These are phyloP conservation scores for Colletotrichum simmondsii DNA, from an alignment of 2,329 filamentous ascomycete species.

Conservation along the genomic window DNA sequence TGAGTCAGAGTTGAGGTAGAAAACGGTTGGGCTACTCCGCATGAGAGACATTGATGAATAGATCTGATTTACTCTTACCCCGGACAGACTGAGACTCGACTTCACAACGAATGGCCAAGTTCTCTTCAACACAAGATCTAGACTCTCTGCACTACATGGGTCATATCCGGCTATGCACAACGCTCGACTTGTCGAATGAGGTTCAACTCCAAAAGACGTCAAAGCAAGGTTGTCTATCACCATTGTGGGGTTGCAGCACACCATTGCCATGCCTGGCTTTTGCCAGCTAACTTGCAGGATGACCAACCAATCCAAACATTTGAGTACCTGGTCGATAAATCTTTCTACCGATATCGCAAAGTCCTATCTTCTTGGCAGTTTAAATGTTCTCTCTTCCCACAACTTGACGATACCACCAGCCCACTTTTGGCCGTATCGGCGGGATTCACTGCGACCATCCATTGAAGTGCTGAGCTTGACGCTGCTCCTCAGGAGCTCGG, in stretches of 20 bases:
- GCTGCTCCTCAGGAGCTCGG: background rate
- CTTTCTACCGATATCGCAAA: background rate
- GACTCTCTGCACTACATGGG: background rate
- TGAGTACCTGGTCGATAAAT: too few relatives aligned
- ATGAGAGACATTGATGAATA: background rate
- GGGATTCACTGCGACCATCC: background rate
- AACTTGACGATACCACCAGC: background rate
- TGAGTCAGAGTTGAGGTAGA: background rate
- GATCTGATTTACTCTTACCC: background rate
- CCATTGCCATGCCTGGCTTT: background rate
- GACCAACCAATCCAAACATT: background rate
- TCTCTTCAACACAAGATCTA: background rate
- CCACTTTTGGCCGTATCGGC: background rate
- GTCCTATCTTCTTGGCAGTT: too few relatives aligned
- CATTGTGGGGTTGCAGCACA: constrained; percentile 1
- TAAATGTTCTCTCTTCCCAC: background rate
- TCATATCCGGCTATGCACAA: too few relatives aligned
- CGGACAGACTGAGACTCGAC: background rate
- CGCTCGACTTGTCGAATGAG: background rate
- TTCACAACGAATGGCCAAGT: background rate
- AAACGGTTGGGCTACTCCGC: background rate
- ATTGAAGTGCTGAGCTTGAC: too few relatives aligned
- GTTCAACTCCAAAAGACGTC: background rate
- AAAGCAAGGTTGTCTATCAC: background rate
- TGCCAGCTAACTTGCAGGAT: background rate